Evolutionary conservation across 805 yeast genomes (phyloP), one percentile per base, ranked within the genome.

Genomic region (Pichia rugopelliculosa): DNA sequence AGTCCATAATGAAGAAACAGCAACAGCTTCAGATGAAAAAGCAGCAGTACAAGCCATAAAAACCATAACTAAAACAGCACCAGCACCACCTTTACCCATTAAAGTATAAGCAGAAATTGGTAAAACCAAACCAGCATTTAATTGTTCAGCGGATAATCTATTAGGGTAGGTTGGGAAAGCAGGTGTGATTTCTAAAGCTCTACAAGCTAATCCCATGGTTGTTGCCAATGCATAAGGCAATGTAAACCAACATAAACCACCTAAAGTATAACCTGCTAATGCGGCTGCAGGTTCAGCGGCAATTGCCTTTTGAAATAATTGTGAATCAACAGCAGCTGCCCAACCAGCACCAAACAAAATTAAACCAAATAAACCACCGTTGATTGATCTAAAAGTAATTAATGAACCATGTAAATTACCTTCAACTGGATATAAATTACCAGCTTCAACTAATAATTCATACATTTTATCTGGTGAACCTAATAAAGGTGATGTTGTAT

Each of bases 21-120:
- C 77, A 58, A 75, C 72, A 45, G 74, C 65, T 60, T 75, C 80
- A 15, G 79, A 74, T n/a, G 78, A 73, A 71, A 72, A 73, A 45
- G 79, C 79, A 21, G 79, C 74, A 0, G 80, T 75, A 20, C 70
- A 74, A 20, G 79, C 77, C 75, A 74, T 73, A 58, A 75, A 75
- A 3, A 74, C 68, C 65, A 75, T 63, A 39, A 72, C 55, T 44
- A 75, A 65, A 15, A 76, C 67, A 52, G 71, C 71, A 33, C 69
- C 76, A 3, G 75, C 75, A 34, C 79, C 80, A 41, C 75, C 72
- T 47, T 64, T 73, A 40, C 80, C 80, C 59, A 74, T 65, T 26
- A 75, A 61, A 2, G 77, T 76, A 39, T 68, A 71, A 4, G 79
- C 75, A 20, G 77, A 72, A 52, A 73, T 72, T 13, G 79, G 79